phyloP scores from a whole-genome alignment of 2,329 filamentous ascomycete species.

The Rosellinia necatrix region DNA sequence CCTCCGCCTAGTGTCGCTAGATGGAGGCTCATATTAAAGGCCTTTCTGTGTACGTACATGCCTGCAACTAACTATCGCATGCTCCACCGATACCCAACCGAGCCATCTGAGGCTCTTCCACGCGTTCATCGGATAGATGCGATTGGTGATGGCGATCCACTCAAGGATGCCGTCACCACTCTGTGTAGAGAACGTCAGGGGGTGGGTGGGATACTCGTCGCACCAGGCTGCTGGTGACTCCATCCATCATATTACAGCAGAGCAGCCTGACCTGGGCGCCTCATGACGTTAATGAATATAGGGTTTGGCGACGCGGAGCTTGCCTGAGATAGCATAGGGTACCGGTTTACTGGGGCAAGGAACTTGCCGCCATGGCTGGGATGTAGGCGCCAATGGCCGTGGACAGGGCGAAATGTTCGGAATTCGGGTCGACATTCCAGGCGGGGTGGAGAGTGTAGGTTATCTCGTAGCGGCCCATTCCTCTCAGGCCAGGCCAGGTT shows the following conservation, averaged over 20 bases:
- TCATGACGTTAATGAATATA: background rate
- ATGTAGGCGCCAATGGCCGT: background rate
- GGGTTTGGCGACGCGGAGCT: background rate
- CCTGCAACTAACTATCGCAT: background rate
- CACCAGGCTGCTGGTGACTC: background rate
- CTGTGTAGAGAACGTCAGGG: background rate
- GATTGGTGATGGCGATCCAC: slow-evolving; percentile 17
- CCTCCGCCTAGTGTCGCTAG: slow-evolving; percentile 3
- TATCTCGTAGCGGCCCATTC: background rate
- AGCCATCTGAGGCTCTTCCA: slow-evolving; percentile 11
- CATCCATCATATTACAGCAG: background rate
- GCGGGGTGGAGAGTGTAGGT: background rate
- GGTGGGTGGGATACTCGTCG: slow-evolving; percentile 2
- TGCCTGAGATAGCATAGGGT: background rate
- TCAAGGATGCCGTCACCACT: background rate
- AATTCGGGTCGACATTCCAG: slow-evolving; percentile 20
- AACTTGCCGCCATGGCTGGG: background rate
- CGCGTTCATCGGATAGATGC: background rate
- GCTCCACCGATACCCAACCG: slow-evolving; percentile 9
- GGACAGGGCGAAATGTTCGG: background rate
- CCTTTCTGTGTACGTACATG: background rate
- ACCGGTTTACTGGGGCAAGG: background rate
- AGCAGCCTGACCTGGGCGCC: background rate
- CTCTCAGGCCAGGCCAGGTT: background rate
- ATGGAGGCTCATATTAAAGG: background rate